Evolutionary conservation across 306 rosid genomes (phyloP), one percentile per base, ranked within the genome.

Genomic region (Dalbergia cultrata): DNA sequence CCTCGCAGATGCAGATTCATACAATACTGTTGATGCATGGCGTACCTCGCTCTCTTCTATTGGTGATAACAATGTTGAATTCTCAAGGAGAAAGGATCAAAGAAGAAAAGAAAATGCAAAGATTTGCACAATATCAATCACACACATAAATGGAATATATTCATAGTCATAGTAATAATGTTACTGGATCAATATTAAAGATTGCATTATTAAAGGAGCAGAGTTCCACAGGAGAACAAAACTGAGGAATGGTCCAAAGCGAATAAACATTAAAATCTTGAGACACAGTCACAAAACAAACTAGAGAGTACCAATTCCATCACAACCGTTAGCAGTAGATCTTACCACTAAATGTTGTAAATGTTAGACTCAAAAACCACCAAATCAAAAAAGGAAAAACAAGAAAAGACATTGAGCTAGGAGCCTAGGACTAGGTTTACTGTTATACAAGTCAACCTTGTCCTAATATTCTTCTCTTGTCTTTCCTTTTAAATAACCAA

Each of bases 361-460:
- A 73, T 80, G 80, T 78, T 72, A 78, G 56, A 71, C 62, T 80
- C 71, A 82, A 73, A 84, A 76, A 16, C 77, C 79, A 77, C 57
- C 64, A 58, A 35, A 77, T 57, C 37, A 52, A 70, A 70, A 59
- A 79, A 75, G 35, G 19, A 63, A 60, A 68, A 34, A 78, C 47
- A 41, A 62, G 16, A 37, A 47, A 45, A 9, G 69, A 67, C 52
- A 54, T 45, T 4, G 53, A 44, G 45, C 57, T 50, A 50, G 57
- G 18, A 14, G 57, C 57, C 53, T 9, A 75, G 52, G 50, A 75
- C 67, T 5, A 70, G 43, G 70, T 33, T 52, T 26, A 59, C 65
- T 47, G 45, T 19, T 11, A 75, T 45, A 71, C 21, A 64, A 58
- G 67, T 65, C 86, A 77, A 70, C 78, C 81, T 54, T 16, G 76